Evolutionary conservation across 2,329 filamentous ascomycete genomes (phyloP).

Genomic region (Fusarium sp.): DNA sequence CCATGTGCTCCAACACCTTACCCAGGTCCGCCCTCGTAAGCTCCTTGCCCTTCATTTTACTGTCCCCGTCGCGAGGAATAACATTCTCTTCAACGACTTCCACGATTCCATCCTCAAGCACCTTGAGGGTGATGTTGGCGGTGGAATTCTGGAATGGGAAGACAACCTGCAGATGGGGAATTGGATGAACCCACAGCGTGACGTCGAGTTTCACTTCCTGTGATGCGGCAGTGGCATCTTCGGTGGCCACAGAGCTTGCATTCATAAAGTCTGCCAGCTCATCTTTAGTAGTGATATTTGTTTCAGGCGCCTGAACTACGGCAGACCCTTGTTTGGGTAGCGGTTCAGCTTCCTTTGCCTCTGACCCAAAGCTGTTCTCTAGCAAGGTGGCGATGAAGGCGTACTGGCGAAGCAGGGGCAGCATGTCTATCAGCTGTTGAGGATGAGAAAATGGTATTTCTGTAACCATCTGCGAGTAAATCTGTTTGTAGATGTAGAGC

Average conservation of each 20-base stretch:
- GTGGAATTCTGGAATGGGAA: constrained; percentile 67
- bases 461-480: constrained; percentile 77
- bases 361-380: constrained; percentile 69
- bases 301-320: constrained; percentile 4
- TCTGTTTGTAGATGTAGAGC: constrained; percentile 79
- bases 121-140: constrained; percentile 70
- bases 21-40: constrained; percentile 61
- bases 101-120: constrained; percentile 72
- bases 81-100: constrained; percentile 72
- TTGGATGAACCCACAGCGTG: constrained; percentile 65
- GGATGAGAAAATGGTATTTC: constrained; percentile 85
- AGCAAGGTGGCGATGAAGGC: constrained; percentile 78
- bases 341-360: constrained; percentile 45
- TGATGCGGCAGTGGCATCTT: neutral
- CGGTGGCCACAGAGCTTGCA: neutral
- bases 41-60: constrained; percentile 54
- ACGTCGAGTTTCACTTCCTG: constrained; percentile 63
- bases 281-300: constrained; percentile 50
- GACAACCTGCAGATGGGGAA: constrained; percentile 65
- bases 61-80: constrained; percentile 41
- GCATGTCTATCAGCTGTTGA: constrained; percentile 78
- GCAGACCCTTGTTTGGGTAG: constrained; percentile 12
- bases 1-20: constrained; percentile 63
- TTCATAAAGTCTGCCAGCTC: constrained; percentile 55
- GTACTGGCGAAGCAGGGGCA: constrained; percentile 84